Evolutionary conservation across 2,329 filamentous ascomycete genomes (phyloP), one percentile per base, ranked within the genome.

Genomic region (Xylaria sp.): DNA sequence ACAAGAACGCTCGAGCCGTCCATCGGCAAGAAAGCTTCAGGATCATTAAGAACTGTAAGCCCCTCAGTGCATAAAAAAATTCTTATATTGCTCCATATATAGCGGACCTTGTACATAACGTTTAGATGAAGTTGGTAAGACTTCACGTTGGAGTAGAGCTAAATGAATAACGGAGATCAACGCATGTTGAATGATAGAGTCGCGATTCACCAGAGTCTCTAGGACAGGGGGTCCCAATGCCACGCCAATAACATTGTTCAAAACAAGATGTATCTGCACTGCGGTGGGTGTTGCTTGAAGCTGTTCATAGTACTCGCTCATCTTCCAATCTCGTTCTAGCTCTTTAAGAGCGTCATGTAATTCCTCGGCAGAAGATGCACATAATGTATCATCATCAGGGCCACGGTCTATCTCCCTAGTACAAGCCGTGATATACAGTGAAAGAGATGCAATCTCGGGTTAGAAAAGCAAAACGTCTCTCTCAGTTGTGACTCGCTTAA

Each of bases 391-490:
- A 15, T n/a, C 18, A 4, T 5, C 18, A 46, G 18, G 18, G 43
- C 18, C 18, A 20, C 6, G 43, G 25, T 5, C 1, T 25, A 46
- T 3, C 55, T 46, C 55, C 20, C 13, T 41, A 33, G 10, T 15
- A 25, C 20, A 57, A 23, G 51, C 9, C 4, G 5, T 1, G 39
- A 63, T 57, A 5, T 2, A 1, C 52, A 63, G 56, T 23, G 61
- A 39, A 8, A 63, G 52, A 25, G 57, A 63, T 13, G 61, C 52
- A 13, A 18, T 48, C 13, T 49, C 5, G 15, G 54, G 54, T 7
- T 10, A 1, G 13, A 49, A 43, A 18, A 9, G 41, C 5, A 3
- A 3, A 13, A 25, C 5, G 5, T 63, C 20, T 10, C 15, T n/a
- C n/a, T n/a, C 13, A 25, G 0, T 28, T 18, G 46, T 51, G 20